Percentiles rank a stretch among this genome's conserved stretches.
phyloP scores from a whole-genome alignment of 148 eudicot genomes.

The Cornus suecica region DNA sequence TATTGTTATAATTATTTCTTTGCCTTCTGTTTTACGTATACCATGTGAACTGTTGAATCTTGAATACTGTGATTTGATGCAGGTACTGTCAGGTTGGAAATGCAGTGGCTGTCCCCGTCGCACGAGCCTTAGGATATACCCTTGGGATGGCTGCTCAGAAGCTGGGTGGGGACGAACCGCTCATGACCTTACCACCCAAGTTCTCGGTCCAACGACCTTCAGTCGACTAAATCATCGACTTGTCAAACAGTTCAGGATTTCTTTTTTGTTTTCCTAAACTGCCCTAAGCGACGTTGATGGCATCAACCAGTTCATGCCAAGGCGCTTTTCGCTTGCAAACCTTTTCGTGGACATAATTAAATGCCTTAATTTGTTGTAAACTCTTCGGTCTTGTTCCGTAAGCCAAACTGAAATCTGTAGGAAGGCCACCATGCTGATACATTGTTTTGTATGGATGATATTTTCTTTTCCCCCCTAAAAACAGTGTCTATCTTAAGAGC shows the following conservation, averaged over 20 bases:
- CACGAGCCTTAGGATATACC: slow-evolving; percentile 77
- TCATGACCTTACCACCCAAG: slow-evolving; percentile 71
- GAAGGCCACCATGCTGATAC: too few species aligned
- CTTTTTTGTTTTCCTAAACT: not conserved
- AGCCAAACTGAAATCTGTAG: too few species aligned
- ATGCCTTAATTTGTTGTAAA: too few species aligned
- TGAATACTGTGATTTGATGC: not conserved
- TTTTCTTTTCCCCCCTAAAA: too few species aligned
- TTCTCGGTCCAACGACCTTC: slow-evolving; percentile 46
- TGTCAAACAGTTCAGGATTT: not conserved
- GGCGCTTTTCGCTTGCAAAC: too few species aligned
- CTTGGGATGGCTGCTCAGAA: slow-evolving; percentile 77
- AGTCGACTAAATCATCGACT: slow-evolving; percentile 3
- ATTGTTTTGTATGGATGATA: too few species aligned
- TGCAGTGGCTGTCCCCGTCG: slow-evolving; percentile 88
- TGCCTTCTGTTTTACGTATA: not conserved
- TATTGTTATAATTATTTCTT: not conserved
- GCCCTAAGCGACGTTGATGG: not conserved
- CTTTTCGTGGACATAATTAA: too few species aligned
- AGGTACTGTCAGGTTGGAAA: slow-evolving; percentile 96
- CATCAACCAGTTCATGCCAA: not conserved
- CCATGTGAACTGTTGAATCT: not conserved
- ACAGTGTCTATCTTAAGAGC: too few species aligned
- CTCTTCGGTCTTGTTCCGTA: too few species aligned
- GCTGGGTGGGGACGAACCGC: slow-evolving; percentile 47